A percentile compares a stretch with the other conserved stretches of the same genome.
phyloP scores from a whole-genome alignment of 768 basidiomycete genomes.

The Hemileccinum impolitum region DNA sequence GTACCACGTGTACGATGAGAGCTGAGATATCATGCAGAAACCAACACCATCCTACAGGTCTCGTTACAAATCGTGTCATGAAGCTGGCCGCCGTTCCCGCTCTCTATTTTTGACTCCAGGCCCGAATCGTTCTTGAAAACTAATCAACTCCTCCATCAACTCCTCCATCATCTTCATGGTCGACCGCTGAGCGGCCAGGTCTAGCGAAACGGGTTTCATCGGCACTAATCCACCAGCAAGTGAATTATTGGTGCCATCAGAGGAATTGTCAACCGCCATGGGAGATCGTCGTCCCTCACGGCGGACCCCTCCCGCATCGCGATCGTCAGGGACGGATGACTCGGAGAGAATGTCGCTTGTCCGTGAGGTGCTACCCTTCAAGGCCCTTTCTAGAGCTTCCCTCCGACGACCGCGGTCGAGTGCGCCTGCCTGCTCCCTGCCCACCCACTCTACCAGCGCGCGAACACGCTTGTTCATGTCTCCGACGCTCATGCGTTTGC shows the following conservation, averaged over 20 bases:
- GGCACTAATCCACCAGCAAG: slow-evolving; percentile 10
- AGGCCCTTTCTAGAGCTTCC: slow-evolving; percentile 60
- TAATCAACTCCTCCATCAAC: slow-evolving; percentile 84
- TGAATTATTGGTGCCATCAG: slow-evolving; percentile 13
- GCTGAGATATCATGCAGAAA: slow-evolving; percentile 17
- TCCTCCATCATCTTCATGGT: slow-evolving; percentile 89
- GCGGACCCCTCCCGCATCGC: slow-evolving; percentile 10
- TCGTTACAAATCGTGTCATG: slow-evolving; percentile 20
- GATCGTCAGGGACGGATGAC: slow-evolving; percentile 12
- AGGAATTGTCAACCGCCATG: slow-evolving; percentile 33
- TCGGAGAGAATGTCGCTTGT: slow-evolving; percentile 5
- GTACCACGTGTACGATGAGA: slow-evolving; percentile 15
- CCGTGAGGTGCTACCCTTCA: slow-evolving; percentile 27
- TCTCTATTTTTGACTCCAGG: slow-evolving; percentile 50
- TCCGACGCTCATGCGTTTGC: slow-evolving; percentile 90
- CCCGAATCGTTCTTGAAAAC: slow-evolving; percentile 87
- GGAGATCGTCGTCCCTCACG: slow-evolving; percentile 21
- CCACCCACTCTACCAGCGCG: slow-evolving; percentile 91
- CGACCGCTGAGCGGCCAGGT: slow-evolving; percentile 21
- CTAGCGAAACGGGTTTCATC: slow-evolving; percentile 6
- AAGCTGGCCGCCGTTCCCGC: slow-evolving; percentile 46
- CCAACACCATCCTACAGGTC: slow-evolving; percentile 2
- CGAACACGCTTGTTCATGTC: slow-evolving; percentile 97
- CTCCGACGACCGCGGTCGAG: slow-evolving; percentile 66
- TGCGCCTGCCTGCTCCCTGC: slow-evolving; percentile 76